A percentile compares a stretch with the other conserved stretches of the same genome.
Evolutionary conservation across 805 yeast species (phyloP).

Genomic region (Saturnispora saitoi): DNA sequence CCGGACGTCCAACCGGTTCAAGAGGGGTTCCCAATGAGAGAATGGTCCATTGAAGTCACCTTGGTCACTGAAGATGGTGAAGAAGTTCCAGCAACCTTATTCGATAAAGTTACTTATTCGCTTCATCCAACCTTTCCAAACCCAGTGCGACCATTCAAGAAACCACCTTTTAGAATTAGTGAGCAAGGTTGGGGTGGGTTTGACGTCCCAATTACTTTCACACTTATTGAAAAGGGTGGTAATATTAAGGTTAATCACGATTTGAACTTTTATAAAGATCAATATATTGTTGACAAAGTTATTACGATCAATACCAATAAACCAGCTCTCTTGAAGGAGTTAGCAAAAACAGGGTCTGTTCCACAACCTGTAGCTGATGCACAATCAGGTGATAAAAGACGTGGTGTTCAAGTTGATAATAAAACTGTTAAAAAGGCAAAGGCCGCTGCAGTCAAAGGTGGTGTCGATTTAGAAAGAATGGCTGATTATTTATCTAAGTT

Average conservation of each 20-base stretch:
- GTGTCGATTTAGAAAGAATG: constrained; percentile 79
- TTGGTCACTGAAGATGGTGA: constrained; percentile 73
- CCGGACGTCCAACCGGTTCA: constrained; percentile 78
- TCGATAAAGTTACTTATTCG: constrained; percentile 88
- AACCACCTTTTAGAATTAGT: constrained; percentile 76
- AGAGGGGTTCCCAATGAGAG: constrained; percentile 89
- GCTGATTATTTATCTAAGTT: constrained; percentile 85
- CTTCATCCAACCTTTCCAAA: constrained; percentile 92
- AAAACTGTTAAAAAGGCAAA: constrained; percentile 45
- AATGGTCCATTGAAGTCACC: constrained; percentile 77
- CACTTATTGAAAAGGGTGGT: constrained; percentile 77
- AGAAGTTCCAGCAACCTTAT: constrained; percentile 75
- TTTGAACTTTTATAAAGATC: constrained; percentile 72
- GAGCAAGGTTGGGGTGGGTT: constrained; percentile 99
- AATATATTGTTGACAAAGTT: constrained; percentile 69
- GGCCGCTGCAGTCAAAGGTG: constrained; percentile 56
- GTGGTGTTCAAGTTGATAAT: constrained; percentile 24
- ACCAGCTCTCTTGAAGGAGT: constrained; percentile 59
- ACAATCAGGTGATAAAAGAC: constrained; percentile 19
- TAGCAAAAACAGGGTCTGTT: constrained; percentile 76
- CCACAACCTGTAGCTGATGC: constrained; percentile 32
- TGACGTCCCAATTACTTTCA: constrained; percentile 73
- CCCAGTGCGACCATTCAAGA: constrained; percentile 74
- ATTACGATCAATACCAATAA: constrained; percentile 70
- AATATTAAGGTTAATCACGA: constrained; percentile 84